Base-by-base conservation (phyloP, 176 grass and related monocot species). In the Oryza glumipatula region DNA sequence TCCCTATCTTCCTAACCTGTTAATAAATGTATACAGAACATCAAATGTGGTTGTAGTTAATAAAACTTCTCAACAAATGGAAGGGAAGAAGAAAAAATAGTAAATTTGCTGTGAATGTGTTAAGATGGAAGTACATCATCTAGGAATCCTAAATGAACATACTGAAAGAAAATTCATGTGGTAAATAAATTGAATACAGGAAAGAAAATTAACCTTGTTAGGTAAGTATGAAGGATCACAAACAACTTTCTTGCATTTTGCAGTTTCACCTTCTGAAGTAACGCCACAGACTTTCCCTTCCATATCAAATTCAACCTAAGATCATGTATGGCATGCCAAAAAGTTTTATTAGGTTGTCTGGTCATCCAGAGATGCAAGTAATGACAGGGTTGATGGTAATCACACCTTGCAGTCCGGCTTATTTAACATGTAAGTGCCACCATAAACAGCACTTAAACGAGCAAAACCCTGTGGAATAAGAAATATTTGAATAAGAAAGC, bases 241-340 rank as follows among this genome's bases (percentile, higher is more conserved):
- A 24, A 97, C 95, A 67, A 97, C 86, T 76, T 97, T 97, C 67
- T 89, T 97, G 86, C 95, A 97, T 68, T 90, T 92, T 11, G 95
- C 95, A 61, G 95, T 97, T 94, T 94, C 95, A 26, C 95, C 95
- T 92, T 97, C 92, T 49, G 95, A 97, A 9, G 95, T 92, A 84
- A 94, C 94, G 71, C 95, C 95, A 69, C 92, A 97, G n/a, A 77
- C 90, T 91, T 97, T 97, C 43, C 92, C 95, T 89, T 94, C 92
- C 66, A 85, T 63, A 86, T 97, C 95, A 79, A 94, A 97, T 88
- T 97, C 92, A 89, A 97, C 92, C 95, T 97, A 84, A 49, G 49
- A 60, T 38, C 43, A 61, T 70, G 11, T 24, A 80, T 68, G 19
- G 71, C 68, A 78, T 14, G 68, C 9, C 28, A 77, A 30, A 71